Evolutionary conservation across 768 basidiomycete species (phyloP).

Genomic region (Tephrocybe sp.): DNA sequence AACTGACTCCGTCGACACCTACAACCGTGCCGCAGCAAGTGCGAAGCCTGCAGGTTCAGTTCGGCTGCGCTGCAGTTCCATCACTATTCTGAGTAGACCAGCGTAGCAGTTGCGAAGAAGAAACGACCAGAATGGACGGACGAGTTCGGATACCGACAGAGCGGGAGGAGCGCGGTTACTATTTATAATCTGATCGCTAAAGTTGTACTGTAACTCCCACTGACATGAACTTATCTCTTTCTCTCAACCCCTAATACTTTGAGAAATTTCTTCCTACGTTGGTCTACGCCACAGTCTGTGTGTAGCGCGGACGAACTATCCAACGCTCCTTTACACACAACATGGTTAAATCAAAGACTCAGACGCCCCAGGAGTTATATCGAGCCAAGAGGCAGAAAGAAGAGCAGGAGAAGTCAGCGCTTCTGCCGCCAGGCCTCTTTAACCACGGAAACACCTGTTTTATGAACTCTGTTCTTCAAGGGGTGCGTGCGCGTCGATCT

Average conservation of each 20-base stretch:
- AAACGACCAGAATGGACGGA: not conserved
- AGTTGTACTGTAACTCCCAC: not conserved
- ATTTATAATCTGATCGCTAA: constrained; percentile 7
- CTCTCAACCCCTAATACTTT: constrained; percentile 6
- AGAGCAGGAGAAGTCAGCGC: constrained; percentile 58
- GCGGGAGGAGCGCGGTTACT: not conserved
- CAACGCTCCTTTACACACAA: not conserved
- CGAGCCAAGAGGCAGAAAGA: constrained; percentile 57
- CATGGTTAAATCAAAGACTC: constrained; percentile 58
- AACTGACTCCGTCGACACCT: too few relatives aligned
- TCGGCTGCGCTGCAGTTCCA: not conserved
- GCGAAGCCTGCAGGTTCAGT: not conserved
- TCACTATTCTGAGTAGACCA: too few relatives aligned
- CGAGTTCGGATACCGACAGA: constrained; percentile 2
- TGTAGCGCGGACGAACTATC: not conserved
- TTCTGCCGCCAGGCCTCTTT: constrained; percentile 70
- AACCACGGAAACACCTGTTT: constrained; percentile 94
- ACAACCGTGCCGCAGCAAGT: not conserved
- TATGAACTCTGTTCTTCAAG: constrained; percentile 94
- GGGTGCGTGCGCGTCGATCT: constrained; percentile 47
- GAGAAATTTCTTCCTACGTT: not conserved
- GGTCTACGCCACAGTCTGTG: not conserved
- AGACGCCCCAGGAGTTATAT: constrained; percentile 65
- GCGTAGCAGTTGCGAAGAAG: too few relatives aligned
- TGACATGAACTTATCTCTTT: constrained; percentile 7